Evolutionary conservation across 1,284 basidiomycete species (phyloP).

Genomic region (Fomes fomentarius): DNA sequence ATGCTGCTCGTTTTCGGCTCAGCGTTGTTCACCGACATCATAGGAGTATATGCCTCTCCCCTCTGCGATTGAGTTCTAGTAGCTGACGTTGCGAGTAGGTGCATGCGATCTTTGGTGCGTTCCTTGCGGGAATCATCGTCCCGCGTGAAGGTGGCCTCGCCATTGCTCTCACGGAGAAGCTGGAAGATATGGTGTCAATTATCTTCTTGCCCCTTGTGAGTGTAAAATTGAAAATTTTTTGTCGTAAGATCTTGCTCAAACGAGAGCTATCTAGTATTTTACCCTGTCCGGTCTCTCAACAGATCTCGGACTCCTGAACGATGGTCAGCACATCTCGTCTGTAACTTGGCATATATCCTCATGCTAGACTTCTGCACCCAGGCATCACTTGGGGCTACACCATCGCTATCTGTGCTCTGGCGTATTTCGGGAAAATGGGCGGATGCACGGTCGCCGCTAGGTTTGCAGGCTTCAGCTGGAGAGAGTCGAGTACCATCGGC

Average conservation of each 20-base stretch:
- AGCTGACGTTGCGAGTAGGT: slow-evolving; percentile 39
- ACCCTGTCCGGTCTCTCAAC: slow-evolving; percentile 69
- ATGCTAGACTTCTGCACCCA: not conserved
- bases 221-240: slow-evolving; percentile 3
- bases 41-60: slow-evolving; percentile 55
- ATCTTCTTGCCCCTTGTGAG: slow-evolving; percentile 67
- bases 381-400: slow-evolving; percentile 69
- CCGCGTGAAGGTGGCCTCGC: slow-evolving; percentile 70
- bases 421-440: slow-evolving; percentile 63
- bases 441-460: slow-evolving; percentile 58
- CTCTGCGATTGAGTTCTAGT: not conserved
- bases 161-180: slow-evolving; percentile 64
- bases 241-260: too few species aligned
- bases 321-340: slow-evolving; percentile 28
- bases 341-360: not conserved
- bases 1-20: slow-evolving; percentile 65
- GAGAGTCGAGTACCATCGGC: slow-evolving; percentile 69
- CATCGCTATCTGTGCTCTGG: slow-evolving; percentile 50
- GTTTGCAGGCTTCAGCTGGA: slow-evolving; percentile 53
- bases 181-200: slow-evolving; percentile 61
- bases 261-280: slow-evolving; percentile 48
- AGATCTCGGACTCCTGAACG: slow-evolving; percentile 63
- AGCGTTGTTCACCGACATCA: slow-evolving; percentile 78
- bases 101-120: slow-evolving; percentile 85
- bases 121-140: slow-evolving; percentile 66